Evolutionary conservation across 148 eudicot species (phyloP).

Genomic region (Chenopodium berlandieri): DNA sequence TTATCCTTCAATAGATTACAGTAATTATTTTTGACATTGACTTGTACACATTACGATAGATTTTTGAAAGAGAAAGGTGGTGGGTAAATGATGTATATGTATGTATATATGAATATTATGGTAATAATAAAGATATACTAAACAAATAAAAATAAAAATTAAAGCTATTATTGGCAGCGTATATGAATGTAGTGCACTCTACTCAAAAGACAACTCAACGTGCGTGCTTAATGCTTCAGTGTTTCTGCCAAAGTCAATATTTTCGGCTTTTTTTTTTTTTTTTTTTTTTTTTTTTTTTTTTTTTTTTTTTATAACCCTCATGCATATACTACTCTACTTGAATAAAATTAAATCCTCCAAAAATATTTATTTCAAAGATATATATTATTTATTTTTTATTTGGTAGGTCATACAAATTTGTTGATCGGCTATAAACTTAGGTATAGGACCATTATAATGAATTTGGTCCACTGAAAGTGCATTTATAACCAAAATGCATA

Average conservation of each 20-base stretch:
- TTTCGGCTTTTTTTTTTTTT: conserved; percentile 37
- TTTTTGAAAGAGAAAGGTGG: conserved; percentile 12
- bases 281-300: too few relatives aligned
- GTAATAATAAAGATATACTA: neutral
- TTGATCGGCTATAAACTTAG: conserved; percentile 30
- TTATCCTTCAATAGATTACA: too few relatives aligned
- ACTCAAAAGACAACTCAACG: conserved; percentile 60
- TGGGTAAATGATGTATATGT: conserved; percentile 21
- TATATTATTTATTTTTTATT: neutral
- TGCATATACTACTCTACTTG: neutral
- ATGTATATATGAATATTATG: too few relatives aligned
- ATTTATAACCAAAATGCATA: neutral
- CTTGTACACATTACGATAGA: neutral
- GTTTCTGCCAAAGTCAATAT: conserved; percentile 41
- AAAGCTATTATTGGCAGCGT: neutral
- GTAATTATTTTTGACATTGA: conserved; percentile 12
- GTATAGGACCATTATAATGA: conserved; percentile 16
- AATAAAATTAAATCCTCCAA: neutral
- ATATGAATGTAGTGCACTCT: conserved; percentile 65
- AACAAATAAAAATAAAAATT: too few relatives aligned
- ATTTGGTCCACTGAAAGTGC: conserved; percentile 2
- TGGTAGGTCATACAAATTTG: conserved; percentile 17
- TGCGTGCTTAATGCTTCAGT: conserved; percentile 29
- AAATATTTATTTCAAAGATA: too few relatives aligned
- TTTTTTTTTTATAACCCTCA: conserved; percentile 1